phyloP scores from a whole-genome alignment of 768 basidiomycete species.

The Pleurotus tuber-regium region DNA sequence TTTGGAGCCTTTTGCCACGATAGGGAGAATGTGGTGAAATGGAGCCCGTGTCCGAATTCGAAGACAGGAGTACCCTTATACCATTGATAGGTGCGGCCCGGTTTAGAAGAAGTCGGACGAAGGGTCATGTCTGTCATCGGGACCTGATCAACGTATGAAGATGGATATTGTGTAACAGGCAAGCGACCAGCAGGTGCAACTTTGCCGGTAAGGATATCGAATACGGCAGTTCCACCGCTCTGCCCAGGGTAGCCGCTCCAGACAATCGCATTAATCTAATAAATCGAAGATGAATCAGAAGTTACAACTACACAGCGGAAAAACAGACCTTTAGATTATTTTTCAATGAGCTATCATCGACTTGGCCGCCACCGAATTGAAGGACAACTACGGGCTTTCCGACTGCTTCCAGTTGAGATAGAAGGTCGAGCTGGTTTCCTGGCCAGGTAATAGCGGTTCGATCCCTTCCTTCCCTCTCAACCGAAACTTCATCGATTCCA shows the following conservation, averaged over 20 bases:
- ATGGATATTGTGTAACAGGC: constrained; percentile 52
- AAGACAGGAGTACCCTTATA: constrained; percentile 49
- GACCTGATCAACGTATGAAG: constrained; percentile 42
- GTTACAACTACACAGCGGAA: not conserved
- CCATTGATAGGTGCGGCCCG: constrained; percentile 61
- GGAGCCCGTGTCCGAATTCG: constrained; percentile 52
- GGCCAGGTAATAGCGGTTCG: constrained; percentile 52
- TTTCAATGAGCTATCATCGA: constrained; percentile 48
- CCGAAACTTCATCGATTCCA: constrained; percentile 43
- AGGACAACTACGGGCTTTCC: constrained; percentile 52
- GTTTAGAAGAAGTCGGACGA: constrained; percentile 44
- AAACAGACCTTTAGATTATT: constrained; percentile 22
- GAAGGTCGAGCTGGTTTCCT: constrained; percentile 50
- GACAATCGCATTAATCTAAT: constrained; percentile 49
- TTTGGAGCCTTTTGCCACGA: constrained; percentile 35
- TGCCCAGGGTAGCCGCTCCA: constrained; percentile 62
- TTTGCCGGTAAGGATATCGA: constrained; percentile 51
- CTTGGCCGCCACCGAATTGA: constrained; percentile 58
- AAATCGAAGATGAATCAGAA: not conserved
- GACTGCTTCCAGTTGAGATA: constrained; percentile 40
- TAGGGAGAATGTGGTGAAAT: constrained; percentile 49
- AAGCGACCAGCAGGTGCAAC: constrained; percentile 54
- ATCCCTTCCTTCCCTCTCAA: constrained; percentile 49
- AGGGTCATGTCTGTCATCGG: constrained; percentile 60
- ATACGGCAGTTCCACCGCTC: constrained; percentile 50